Conservation (phyloP, 495 filamentous ascomycete genomes). For the Articulospora tetracladia region DNA sequence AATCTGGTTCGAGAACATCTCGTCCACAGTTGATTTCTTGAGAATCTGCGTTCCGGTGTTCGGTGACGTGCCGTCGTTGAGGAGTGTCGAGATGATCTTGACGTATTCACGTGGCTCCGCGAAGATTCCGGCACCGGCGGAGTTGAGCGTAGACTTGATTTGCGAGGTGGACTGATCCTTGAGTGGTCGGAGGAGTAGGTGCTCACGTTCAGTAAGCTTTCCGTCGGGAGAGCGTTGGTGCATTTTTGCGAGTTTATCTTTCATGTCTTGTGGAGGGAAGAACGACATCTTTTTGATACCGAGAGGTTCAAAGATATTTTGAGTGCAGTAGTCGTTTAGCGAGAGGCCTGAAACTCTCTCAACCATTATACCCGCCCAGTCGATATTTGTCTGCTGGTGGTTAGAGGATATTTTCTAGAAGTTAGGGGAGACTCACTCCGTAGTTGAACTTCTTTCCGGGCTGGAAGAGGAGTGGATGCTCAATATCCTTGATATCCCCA, state of each 20-base stretch:
- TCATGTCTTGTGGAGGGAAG: conserved; percentile 50
- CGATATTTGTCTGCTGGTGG: conserved; percentile 37
- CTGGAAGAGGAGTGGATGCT: conserved; percentile 50
- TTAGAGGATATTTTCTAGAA: neutral
- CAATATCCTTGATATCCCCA: conserved; percentile 38
- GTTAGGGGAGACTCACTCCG: conserved; percentile 45
- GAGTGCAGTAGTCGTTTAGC: conserved; percentile 53
- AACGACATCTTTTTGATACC: conserved; percentile 50
- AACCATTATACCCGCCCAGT: conserved; percentile 57
- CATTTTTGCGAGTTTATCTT: conserved; percentile 44
- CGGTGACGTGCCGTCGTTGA: conserved; percentile 48
- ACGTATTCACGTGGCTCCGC: conserved; percentile 49
- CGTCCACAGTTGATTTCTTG: conserved; percentile 42
- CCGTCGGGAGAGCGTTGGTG: conserved; percentile 39
- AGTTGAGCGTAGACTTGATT: conserved; percentile 39
- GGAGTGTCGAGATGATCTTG: conserved; percentile 42
- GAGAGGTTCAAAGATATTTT: conserved; percentile 54
- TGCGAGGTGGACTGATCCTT: conserved; percentile 30
- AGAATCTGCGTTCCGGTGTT: conserved; percentile 45
- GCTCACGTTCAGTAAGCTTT: conserved; percentile 38
- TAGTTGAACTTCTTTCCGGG: conserved; percentile 56
- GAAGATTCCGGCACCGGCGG: conserved; percentile 54
- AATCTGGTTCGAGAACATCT: conserved; percentile 62
- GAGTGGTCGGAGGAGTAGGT: conserved; percentile 41
- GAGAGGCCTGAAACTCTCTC: conserved; percentile 46